Evolutionary conservation across 306 rosid species (phyloP).

Genomic region (Cyclanthera cordifolia): DNA sequence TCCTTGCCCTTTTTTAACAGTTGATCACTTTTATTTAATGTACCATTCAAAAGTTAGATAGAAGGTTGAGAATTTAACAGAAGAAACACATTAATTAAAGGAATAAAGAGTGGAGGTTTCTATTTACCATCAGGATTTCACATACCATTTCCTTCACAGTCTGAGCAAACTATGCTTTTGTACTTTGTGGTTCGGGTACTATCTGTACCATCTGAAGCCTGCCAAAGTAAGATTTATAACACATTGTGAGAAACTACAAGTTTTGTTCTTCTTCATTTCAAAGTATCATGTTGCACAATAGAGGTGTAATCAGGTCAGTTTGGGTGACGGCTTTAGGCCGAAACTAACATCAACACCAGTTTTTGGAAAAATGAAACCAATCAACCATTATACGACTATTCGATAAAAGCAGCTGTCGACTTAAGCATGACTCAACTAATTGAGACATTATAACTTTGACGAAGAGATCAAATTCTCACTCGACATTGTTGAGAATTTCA

Average conservation of each 20-base stretch:
- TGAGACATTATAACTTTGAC: background rate
- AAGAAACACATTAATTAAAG: background rate
- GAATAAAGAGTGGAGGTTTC: background rate
- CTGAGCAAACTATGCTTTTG: conserved; percentile 53
- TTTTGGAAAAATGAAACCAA: background rate
- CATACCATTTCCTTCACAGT: conserved; percentile 90
- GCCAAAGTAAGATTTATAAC: conserved; percentile 24
- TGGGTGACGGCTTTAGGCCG: background rate
- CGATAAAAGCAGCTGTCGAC: background rate
- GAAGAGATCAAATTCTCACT: background rate
- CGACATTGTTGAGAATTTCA: too few relatives aligned
- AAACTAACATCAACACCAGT: background rate
- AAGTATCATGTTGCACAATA: background rate
- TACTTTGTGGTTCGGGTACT: conserved; percentile 26
- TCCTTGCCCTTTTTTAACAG: background rate
- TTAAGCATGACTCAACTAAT: background rate
- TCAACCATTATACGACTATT: background rate
- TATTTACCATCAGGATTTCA: conserved; percentile 1
- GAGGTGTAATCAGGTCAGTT: background rate
- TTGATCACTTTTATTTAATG: background rate
- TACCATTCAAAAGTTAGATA: background rate
- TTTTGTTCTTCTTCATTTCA: background rate
- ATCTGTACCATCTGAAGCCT: conserved; percentile 48
- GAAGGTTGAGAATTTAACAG: background rate
- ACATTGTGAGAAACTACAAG: background rate